Evolutionary conservation across 228 moss, liverwort and hornwort species (phyloP).

Genomic region (Sphagnum fallax): DNA sequence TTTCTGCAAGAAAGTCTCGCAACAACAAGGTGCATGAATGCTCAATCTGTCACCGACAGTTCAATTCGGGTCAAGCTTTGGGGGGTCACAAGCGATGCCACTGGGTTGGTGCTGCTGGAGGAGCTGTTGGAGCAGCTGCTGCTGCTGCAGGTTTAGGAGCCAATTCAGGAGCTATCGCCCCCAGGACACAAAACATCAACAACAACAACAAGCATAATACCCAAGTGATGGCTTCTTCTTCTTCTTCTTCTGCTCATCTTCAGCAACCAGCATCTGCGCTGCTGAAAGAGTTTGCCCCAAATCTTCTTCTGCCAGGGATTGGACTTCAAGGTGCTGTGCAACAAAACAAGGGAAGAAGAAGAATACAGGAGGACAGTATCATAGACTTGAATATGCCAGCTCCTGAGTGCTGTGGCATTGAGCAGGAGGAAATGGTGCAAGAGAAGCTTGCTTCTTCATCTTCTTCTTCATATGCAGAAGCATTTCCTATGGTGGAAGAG

Average conservation of each 20-base stretch:
- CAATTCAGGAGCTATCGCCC: slow-evolving; percentile 33
- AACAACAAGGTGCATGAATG: slow-evolving; percentile 57
- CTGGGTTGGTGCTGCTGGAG: slow-evolving; percentile 35
- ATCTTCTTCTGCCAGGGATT: slow-evolving; percentile 18
- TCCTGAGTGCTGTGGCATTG: slow-evolving; percentile 42
- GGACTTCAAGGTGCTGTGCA: slow-evolving; percentile 10
- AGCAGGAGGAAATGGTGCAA: slow-evolving; percentile 15
- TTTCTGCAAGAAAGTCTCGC: slow-evolving; percentile 31
- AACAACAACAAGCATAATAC: not conserved
- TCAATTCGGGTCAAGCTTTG: slow-evolving; percentile 83
- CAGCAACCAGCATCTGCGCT: not conserved
- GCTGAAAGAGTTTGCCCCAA: slow-evolving; percentile 3
- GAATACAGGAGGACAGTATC: slow-evolving; percentile 44
- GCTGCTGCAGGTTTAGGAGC: slow-evolving; percentile 17
- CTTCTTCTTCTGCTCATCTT: too few species aligned
- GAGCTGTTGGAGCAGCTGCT: too few species aligned
- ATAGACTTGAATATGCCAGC: slow-evolving; percentile 85
- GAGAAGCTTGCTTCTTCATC: not conserved
- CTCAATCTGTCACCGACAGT: slow-evolving; percentile 71
- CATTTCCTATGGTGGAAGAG: slow-evolving; percentile 25
- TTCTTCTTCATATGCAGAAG: too few species aligned
- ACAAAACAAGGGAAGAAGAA: slow-evolving; percentile 24
- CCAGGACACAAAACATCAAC: slow-evolving; percentile 24
- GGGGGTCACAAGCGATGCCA: slow-evolving; percentile 98
- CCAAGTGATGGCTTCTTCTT: too few species aligned